Evolutionary conservation across 2,329 filamentous ascomycete genomes (phyloP), one percentile per base, ranked within the genome.

Genomic region (Beauveria varroae): DNA sequence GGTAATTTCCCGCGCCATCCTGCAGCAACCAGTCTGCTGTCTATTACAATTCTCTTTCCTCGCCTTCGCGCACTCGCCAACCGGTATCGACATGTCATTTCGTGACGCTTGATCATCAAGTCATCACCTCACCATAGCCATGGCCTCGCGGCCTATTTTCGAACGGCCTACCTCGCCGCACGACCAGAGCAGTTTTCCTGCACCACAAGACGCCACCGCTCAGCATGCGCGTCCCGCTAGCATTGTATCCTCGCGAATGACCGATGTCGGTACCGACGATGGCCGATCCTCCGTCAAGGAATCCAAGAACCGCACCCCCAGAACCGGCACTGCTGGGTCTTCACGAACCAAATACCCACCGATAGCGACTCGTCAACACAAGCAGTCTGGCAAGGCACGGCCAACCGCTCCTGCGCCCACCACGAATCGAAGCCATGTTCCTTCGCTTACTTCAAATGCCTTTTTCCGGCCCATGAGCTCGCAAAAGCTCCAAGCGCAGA

Each of bases 381-480:
- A 80, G 66, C 72, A 78, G 60, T 70, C 70, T 22, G 80, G 78
- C 58, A 67, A 75, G 60, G 73, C 76, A 16, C 74, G 74, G 60
- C 72, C 78, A 34, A 78, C 73, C 71, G 85, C 74, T 66, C 81
- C 81, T 65, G 88, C 79, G 58, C 81, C 79, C 18, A 69, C 68
- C 57, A 63, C 72, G 24, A 93, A 87, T 66, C 85, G 88, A 69
- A 95, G 90, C 47, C 95, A 99, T 79, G 92, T 96, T 22, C 93
- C 95, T 1, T 92, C 89, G 1, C 78, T 99, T 58, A 88, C 91
- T 3, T 92, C 91, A 18, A 89, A 93, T 70, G 93, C 91, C 59
- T 98, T 99, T 77, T 96, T 96, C 71, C 89, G 88, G 24, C 95
- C 95, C 44, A 96, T 99, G 91, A 98, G 93, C 76, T 96, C 93